A percentile compares a stretch with the other conserved stretches of the same genome.
Conservation (phyloP, 305 asterid species). For the Rubia tinctorum region DNA sequence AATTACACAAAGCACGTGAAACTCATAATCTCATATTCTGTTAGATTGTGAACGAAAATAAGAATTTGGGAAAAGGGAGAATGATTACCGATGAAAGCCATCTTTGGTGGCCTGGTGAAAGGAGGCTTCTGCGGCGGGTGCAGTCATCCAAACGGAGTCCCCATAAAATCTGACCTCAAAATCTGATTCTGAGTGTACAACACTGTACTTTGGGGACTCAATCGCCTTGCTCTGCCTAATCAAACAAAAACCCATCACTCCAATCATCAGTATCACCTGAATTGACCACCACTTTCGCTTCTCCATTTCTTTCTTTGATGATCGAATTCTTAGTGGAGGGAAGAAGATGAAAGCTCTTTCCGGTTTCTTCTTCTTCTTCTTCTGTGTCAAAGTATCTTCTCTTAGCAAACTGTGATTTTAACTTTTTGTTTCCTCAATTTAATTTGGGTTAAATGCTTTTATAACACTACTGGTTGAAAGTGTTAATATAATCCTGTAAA, state of each 20-base stretch:
- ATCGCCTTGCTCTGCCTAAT: constrained; percentile 30
- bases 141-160: constrained; percentile 73
- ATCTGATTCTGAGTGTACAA: constrained; percentile 79
- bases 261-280: background rate
- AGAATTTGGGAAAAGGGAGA: background rate
- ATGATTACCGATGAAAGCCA: constrained; percentile 71
- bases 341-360: background rate
- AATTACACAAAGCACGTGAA: background rate
- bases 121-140: constrained; percentile 47
- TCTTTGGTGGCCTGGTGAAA: constrained; percentile 62
- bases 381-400: no score
- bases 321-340: background rate
- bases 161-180: constrained; percentile 73
- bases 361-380: background rate
- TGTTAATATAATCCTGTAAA: no score
- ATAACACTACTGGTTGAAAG: no score
- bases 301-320: constrained; percentile 32
- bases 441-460: no score
- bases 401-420: no score
- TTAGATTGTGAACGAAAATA: background rate
- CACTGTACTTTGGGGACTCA: constrained; percentile 68
- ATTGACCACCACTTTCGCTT: constrained; percentile 23
- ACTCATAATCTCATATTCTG: background rate
- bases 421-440: no score
- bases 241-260: constrained; percentile 4